Evolutionary conservation across 208 protist genomes (phyloP).

Genomic region (Leptomonas pyrrhocoris): DNA sequence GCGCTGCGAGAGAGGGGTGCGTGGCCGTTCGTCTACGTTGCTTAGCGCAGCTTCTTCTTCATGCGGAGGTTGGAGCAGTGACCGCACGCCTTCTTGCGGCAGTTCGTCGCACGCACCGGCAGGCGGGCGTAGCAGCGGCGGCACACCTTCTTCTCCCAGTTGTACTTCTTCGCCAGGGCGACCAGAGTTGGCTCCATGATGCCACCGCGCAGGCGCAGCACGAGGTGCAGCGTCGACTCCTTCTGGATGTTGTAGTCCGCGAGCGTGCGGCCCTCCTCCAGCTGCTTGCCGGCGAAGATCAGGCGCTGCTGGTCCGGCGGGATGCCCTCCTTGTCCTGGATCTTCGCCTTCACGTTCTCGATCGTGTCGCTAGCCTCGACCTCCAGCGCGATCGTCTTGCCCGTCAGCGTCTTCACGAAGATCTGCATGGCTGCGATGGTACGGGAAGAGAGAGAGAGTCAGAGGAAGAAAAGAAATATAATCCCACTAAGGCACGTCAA

Average conservation of each 20-base stretch:
- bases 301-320: slow-evolving; percentile 94
- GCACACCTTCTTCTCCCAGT: slow-evolving; percentile 99
- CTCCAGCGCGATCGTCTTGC: slow-evolving; percentile 99
- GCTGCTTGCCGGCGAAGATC: slow-evolving; percentile 97
- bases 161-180: slow-evolving; percentile 97
- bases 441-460: not conserved
- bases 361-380: slow-evolving; percentile 97
- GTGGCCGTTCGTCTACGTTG: too few species aligned
- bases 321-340: slow-evolving; percentile 99
- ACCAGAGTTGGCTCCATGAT: slow-evolving; percentile 98
- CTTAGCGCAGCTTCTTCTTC: slow-evolving; percentile 98
- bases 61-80: slow-evolving; percentile 98
- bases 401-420: slow-evolving; percentile 97
- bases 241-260: slow-evolving; percentile 99
- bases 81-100: slow-evolving; percentile 99
- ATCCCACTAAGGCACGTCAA: not conserved
- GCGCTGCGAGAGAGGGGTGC: too few species aligned
- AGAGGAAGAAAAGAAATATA: not conserved
- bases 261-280: slow-evolving; percentile 98
- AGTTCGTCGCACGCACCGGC: slow-evolving; percentile 97
- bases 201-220: slow-evolving; percentile 95
- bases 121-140: slow-evolving; percentile 93
- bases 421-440: slow-evolving; percentile 90
- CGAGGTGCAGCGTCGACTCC: slow-evolving; percentile 99
- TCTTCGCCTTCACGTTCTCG: slow-evolving; percentile 98